A percentile compares a stretch with the other conserved stretches of the same genome.
These are phyloP conservation scores for Colletotrichum gloeosporioides DNA, from an alignment of 2,329 filamentous ascomycete genomes.

Conservation along the genomic window DNA sequence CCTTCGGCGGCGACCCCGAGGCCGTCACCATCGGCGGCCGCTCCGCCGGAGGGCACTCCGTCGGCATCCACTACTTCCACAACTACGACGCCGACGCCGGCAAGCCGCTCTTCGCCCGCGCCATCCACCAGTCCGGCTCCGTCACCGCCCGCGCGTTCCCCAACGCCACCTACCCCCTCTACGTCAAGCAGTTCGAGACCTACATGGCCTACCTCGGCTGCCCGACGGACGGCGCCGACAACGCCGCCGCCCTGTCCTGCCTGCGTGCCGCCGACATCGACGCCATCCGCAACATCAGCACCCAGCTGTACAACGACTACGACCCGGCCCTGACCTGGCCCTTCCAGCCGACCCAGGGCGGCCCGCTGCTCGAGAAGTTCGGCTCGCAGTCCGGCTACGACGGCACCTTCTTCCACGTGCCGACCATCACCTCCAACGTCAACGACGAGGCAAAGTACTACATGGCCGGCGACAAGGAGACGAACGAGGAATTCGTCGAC, in stretches of 20 bases:
- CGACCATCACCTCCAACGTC: constrained; percentile 40
- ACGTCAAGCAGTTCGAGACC: constrained; percentile 53
- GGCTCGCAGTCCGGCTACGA: constrained; percentile 46
- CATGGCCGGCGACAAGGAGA: constrained; percentile 35
- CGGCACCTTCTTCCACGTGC: constrained; percentile 40
- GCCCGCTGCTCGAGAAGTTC: constrained; percentile 49
- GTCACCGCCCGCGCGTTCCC: constrained; percentile 42
- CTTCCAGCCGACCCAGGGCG: constrained; percentile 52
- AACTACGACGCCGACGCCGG: constrained; percentile 66
- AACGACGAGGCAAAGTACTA: constrained; percentile 41
- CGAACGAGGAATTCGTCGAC: constrained; percentile 38
- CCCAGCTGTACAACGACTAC: constrained; percentile 59
- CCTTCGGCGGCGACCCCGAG: constrained; percentile 69
- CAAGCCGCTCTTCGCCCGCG: constrained; percentile 67
- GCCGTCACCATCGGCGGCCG: constrained; percentile 72
- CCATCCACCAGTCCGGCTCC: constrained; percentile 68
- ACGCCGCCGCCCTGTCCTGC: constrained; percentile 61
- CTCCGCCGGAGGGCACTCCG: constrained; percentile 63
- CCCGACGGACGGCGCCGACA: constrained; percentile 42
- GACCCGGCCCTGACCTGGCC: constrained; percentile 64
- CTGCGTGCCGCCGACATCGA: constrained; percentile 51
- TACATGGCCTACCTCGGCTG: constrained; percentile 62
- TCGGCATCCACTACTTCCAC: constrained; percentile 66
- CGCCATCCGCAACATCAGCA: constrained; percentile 63
- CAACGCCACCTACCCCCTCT: constrained; percentile 44